Evolutionary conservation across 768 basidiomycete genomes (phyloP).

Genomic region (Podaxis sp.): DNA sequence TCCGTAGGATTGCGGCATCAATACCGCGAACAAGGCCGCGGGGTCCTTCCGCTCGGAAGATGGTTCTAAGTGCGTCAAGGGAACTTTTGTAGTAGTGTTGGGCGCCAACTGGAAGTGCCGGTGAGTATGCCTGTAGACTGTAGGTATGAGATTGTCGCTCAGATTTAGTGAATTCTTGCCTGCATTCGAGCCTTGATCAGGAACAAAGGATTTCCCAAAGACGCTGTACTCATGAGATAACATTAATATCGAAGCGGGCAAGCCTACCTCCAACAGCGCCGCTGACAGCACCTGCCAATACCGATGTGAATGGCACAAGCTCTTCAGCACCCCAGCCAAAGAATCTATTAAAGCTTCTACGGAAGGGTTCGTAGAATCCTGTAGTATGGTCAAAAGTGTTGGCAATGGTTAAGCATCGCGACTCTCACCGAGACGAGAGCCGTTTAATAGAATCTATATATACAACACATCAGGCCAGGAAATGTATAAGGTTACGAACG

Average conservation of each 20-base stretch:
- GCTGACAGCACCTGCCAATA: conserved; percentile 85
- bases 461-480: neutral
- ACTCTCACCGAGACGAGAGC: conserved; percentile 76
- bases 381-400: neutral
- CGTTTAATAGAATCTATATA: conserved; percentile 82
- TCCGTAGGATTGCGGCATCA: conserved; percentile 90
- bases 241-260: neutral
- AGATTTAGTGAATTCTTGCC: conserved; percentile 36
- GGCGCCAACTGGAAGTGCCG: conserved; percentile 88
- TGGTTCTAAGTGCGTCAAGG: conserved; percentile 76
- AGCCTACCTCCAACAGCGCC: conserved; percentile 84
- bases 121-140: conserved; percentile 79
- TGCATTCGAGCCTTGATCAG: conserved; percentile 98
- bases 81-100: conserved; percentile 91
- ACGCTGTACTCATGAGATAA: conserved; percentile 40
- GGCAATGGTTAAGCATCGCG: neutral
- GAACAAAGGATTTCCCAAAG: conserved; percentile 88
- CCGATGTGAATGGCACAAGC: conserved; percentile 73
- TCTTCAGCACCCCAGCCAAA: conserved; percentile 64
- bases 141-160: conserved; percentile 1
- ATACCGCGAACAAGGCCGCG: conserved; percentile 88
- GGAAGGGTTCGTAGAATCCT: conserved; percentile 97
- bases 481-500: too few species aligned
- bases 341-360: conserved; percentile 64
- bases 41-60: conserved; percentile 74